Evolutionary conservation across 2,329 filamentous ascomycete species (phyloP), one percentile per base, ranked within the genome.

Genomic region (Cryphonectria carpinicola): DNA sequence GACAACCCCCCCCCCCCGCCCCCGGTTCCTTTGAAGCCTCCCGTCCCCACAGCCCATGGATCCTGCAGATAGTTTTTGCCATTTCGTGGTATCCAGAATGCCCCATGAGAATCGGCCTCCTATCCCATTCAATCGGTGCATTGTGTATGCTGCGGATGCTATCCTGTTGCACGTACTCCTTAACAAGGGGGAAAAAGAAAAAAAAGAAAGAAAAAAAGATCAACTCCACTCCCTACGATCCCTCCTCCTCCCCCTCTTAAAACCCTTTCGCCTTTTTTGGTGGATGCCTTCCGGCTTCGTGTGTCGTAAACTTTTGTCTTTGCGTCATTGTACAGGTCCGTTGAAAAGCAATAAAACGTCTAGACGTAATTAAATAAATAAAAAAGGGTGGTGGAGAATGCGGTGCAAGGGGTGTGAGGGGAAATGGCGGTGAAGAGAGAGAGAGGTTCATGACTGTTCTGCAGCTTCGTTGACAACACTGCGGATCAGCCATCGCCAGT

Each of bases 401-500:
- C 58, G 62, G 56, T 35, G 68, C 58, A 65, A 67, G 37, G 65
- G 65, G 32, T 25, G 4, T 14, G 22, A 22, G 56, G 69, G 52
- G 61, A 69, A 70, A 68, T 82, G 83, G 73, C 83, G 81, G 63
- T 82, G 69, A 32, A 82, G 65, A 85, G 41, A 14, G 43, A 22
- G 14, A 46, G 82, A 14, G 3, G 60, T 10, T 14, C 41, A 62
- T 73, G 32, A 72, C n/a, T 70, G 71, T 54, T 70, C 71, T 56
- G 71, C 70, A 56, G 70, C 67, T 28, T 71, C 70, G 22, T 37
- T 71, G 74, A 91, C 82, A 74, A 87, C 86, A 74, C 90, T 88
- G 71, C 89, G 85, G 70, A 91, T 92, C 65, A 89, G 89, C 94
- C 94, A 97, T 80, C 92, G 88, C 93, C 92, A 94, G 67, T 87